Evolutionary conservation across 2,329 filamentous ascomycete species (phyloP).

Genomic region (Curvularia verruculosa): DNA sequence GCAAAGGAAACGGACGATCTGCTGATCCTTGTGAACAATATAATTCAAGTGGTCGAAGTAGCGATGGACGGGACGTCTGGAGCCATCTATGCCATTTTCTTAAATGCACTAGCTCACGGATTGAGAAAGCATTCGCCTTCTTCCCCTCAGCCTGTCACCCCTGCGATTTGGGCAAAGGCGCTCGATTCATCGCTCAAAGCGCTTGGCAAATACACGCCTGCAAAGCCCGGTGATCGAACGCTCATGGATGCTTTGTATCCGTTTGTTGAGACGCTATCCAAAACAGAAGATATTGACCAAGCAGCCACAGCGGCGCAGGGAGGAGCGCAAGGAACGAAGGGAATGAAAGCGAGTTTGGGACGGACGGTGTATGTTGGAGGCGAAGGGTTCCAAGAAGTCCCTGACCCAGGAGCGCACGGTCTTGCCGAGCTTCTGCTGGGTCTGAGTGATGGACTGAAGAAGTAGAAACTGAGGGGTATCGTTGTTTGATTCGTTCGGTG

Average conservation of each 20-base stretch:
- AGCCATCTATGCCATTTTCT: conserved; percentile 85
- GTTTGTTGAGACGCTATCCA: conserved; percentile 75
- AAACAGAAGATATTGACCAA: conserved; percentile 69
- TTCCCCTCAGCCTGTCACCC: conserved; percentile 53
- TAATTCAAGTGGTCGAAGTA: conserved; percentile 69
- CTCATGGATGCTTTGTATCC: conserved; percentile 88
- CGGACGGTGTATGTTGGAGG: conserved; percentile 80
- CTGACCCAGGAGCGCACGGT: conserved; percentile 78
- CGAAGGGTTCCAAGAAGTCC: conserved; percentile 72
- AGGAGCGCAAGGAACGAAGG: conserved; percentile 83
- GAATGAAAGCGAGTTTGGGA: conserved; percentile 89
- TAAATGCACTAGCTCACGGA: conserved; percentile 81
- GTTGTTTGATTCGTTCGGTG: conserved; percentile 38
- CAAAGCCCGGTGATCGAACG: conserved; percentile 86
- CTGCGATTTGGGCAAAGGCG: conserved; percentile 68
- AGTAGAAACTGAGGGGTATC: conserved; percentile 39
- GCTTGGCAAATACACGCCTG: conserved; percentile 84
- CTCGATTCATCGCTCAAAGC: conserved; percentile 68
- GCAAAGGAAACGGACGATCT: conserved; percentile 61
- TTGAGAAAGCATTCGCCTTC: conserved; percentile 61
- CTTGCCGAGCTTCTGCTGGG: conserved; percentile 84
- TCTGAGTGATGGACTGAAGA: conserved; percentile 63
- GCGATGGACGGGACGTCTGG: conserved; percentile 78
- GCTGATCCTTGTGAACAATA: conserved; percentile 64
- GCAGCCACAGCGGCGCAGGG: conserved; percentile 77